Conservation (phyloP, 2,329 filamentous ascomycete species). For the Purpureocillium lavendulum region DNA sequence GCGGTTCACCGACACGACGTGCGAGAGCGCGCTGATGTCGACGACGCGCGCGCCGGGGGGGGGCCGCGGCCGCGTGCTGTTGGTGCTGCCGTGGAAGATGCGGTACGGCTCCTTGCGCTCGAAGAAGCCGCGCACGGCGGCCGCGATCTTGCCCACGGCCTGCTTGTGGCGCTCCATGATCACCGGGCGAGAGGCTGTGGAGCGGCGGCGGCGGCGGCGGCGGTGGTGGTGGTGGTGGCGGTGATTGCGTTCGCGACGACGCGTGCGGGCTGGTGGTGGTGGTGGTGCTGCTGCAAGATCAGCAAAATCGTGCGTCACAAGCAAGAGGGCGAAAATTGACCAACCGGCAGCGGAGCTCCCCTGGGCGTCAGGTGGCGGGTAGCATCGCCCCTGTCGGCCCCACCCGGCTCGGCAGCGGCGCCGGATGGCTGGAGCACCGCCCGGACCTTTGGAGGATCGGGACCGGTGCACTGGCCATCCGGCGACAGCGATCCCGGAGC, state of each 20-base stretch:
- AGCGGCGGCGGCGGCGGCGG: not conserved
- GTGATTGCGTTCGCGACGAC: too few relatives aligned
- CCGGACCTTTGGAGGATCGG: too few relatives aligned
- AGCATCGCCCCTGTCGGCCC: too few relatives aligned
- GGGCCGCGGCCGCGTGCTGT: slow-evolving; percentile 48
- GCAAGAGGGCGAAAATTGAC: too few relatives aligned
- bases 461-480: too few relatives aligned
- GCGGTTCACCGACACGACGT: slow-evolving; percentile 56
- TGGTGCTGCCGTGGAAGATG: slow-evolving; percentile 71
- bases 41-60: slow-evolving; percentile 27
- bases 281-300: not conserved
- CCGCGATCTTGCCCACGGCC: slow-evolving; percentile 37
- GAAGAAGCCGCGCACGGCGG: slow-evolving; percentile 39
- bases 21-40: slow-evolving; percentile 56
- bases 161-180: slow-evolving; percentile 42
- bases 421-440: too few relatives aligned
- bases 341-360: too few relatives aligned
- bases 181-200: not conserved
- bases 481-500: too few relatives aligned
- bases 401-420: too few relatives aligned
- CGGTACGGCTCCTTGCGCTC: slow-evolving; percentile 51
- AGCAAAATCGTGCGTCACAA: too few relatives aligned
- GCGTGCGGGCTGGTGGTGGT: not conserved
- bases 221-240: not conserved
- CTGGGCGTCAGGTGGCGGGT: too few relatives aligned